Percentiles rank a stretch among this genome's conserved stretches.
Conservation (phyloP, 805 yeast genomes). For the Saccharomycopsis selenospora region DNA sequence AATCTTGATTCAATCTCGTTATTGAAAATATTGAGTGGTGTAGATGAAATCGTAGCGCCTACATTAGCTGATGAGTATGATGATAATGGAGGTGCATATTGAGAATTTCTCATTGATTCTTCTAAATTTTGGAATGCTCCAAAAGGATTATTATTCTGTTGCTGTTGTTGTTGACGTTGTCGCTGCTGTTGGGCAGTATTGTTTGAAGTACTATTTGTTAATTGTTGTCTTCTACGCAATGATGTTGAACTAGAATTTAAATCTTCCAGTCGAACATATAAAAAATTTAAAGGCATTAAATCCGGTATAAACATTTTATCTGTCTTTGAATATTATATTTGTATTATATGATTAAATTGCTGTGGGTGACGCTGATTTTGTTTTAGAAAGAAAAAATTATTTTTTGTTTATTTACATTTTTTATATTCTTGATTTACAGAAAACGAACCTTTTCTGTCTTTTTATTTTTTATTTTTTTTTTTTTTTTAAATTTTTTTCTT, state of each 20-base stretch:
- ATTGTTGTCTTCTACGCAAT: slow-evolving; percentile 6
- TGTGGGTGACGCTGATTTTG: too few relatives aligned
- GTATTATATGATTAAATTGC: too few relatives aligned
- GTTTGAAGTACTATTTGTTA: background rate
- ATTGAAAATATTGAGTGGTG: slow-evolving; percentile 4
- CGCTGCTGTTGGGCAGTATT: slow-evolving; percentile 9
- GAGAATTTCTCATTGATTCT: slow-evolving; percentile 5
- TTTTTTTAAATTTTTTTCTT: too few relatives aligned
- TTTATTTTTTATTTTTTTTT: too few relatives aligned
- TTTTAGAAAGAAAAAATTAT: too few relatives aligned
- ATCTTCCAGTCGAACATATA: slow-evolving; percentile 17
- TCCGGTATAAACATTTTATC: slow-evolving; percentile 19
- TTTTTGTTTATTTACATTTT: too few relatives aligned
- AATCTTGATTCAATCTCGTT: slow-evolving; percentile 18
- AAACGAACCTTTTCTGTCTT: too few relatives aligned
- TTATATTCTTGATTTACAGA: too few relatives aligned
- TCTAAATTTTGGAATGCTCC: slow-evolving; percentile 2
- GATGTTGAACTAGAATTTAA: background rate
- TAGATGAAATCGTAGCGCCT: slow-evolving; percentile 19
- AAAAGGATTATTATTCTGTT: background rate
- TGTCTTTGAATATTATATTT: too few relatives aligned
- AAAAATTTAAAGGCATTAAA: slow-evolving; percentile 16
- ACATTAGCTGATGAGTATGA: slow-evolving; percentile 20
- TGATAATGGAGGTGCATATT: slow-evolving; percentile 20
- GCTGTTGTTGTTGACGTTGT: slow-evolving; percentile 1